These are phyloP conservation scores for Pythium monospermum DNA, from an alignment of 352 stramenopile genomes.

Conservation along the genomic window DNA sequence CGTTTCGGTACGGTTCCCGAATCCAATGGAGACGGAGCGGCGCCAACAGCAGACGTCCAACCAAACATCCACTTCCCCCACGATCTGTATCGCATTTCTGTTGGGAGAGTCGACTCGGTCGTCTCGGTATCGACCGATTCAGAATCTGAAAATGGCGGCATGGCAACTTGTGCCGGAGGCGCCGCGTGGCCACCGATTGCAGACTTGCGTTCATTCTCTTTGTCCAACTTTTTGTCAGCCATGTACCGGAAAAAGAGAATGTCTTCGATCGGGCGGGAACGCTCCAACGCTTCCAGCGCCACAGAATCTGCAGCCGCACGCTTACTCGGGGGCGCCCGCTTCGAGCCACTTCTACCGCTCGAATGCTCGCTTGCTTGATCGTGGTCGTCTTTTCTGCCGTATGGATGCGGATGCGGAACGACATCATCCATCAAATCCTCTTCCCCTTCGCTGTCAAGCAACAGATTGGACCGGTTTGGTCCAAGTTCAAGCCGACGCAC, in stretches of 20 bases:
- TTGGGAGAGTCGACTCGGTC: conserved; percentile 64
- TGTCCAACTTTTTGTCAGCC: conserved; percentile 45
- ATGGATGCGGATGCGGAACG: conserved; percentile 4
- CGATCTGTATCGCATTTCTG: conserved; percentile 66
- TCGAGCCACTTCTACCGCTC: neutral
- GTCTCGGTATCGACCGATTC: conserved; percentile 78
- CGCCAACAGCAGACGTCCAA: conserved; percentile 68
- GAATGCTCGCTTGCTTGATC: conserved; percentile 2
- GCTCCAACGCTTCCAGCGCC: conserved; percentile 69
- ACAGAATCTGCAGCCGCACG: neutral
- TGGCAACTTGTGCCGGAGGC: conserved; percentile 21
- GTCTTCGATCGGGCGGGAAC: conserved; percentile 67
- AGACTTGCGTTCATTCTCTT: conserved; percentile 3
- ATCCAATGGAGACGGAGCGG: conserved; percentile 27
- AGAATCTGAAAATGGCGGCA: conserved; percentile 64
- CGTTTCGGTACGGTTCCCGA: conserved; percentile 28
- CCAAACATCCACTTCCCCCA: conserved; percentile 86
- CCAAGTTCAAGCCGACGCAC: conserved; percentile 23
- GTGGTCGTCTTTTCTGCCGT: neutral
- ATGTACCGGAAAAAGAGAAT: conserved; percentile 84
- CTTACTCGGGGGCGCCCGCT: too few species aligned
- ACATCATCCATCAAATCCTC: conserved; percentile 29
- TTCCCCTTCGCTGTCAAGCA: conserved; percentile 61
- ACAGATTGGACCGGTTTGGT: conserved; percentile 28
- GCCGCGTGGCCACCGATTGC: neutral